These are phyloP conservation scores for Pseudogymnoascus sp. DNA, from an alignment of 2,329 filamentous ascomycete species.

Conservation along the genomic window DNA sequence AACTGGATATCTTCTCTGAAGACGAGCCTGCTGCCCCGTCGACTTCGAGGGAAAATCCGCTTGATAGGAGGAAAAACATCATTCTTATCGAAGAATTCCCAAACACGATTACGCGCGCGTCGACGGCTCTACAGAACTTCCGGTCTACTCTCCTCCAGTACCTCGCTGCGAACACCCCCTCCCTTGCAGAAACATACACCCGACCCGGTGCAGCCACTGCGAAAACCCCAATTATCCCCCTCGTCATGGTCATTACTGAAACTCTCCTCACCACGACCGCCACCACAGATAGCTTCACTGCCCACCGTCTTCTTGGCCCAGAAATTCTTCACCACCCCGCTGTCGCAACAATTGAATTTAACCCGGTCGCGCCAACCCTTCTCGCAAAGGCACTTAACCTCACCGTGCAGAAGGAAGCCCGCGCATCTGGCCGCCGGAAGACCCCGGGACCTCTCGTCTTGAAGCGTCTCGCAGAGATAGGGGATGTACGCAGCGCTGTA, in stretches of 20 bases:
- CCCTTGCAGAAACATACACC: slow-evolving; percentile 40
- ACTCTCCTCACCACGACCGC: slow-evolving; percentile 77
- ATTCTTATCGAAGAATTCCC: slow-evolving; percentile 79
- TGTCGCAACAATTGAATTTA: slow-evolving; percentile 80
- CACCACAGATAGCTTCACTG: slow-evolving; percentile 84
- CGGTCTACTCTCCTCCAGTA: slow-evolving; percentile 68
- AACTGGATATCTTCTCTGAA: slow-evolving; percentile 45
- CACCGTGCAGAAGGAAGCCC: slow-evolving; percentile 76
- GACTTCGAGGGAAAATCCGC: slow-evolving; percentile 26
- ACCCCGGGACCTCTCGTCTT: slow-evolving; percentile 74
- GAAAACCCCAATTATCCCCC: slow-evolving; percentile 51
- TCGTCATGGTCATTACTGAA: slow-evolving; percentile 88
- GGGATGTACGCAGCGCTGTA: slow-evolving; percentile 87
- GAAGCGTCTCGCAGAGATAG: slow-evolving; percentile 72
- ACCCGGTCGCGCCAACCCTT: slow-evolving; percentile 78
- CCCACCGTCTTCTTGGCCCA: slow-evolving; percentile 78
- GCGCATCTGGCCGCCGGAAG: slow-evolving; percentile 64
- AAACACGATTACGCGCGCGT: slow-evolving; percentile 62
- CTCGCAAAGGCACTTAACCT: slow-evolving; percentile 77
- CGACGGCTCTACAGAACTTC: slow-evolving; percentile 60
- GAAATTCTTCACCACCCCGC: slow-evolving; percentile 77
- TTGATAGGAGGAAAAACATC: slow-evolving; percentile 40
- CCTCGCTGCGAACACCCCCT: slow-evolving; percentile 58
- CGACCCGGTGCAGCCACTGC: slow-evolving; percentile 20
- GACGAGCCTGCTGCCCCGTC: slow-evolving; percentile 21